A percentile compares a stretch with the other conserved stretches of the same genome.
Evolutionary conservation across 2,329 filamentous ascomycete genomes (phyloP).

Genomic region (Shiraia bambusicola): DNA sequence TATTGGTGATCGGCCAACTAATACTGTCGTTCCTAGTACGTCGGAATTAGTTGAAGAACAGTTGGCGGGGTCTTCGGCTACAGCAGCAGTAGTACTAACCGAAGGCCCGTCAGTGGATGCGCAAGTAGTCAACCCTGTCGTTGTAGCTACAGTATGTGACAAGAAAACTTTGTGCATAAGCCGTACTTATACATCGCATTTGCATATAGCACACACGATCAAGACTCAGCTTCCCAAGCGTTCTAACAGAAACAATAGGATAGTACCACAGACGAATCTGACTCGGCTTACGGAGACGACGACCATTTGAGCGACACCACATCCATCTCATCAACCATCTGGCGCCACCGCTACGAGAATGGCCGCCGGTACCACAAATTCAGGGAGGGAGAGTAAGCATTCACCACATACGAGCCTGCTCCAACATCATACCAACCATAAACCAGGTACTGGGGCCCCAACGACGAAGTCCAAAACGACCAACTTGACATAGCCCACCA

Average conservation of each 20-base stretch:
- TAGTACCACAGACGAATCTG: constrained; percentile 15
- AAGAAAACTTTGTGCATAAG: background rate
- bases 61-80: background rate
- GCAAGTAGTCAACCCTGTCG: constrained; percentile 13
- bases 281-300: constrained; percentile 29
- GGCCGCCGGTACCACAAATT: constrained; percentile 38
- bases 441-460: constrained; percentile 29
- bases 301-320: constrained; percentile 32
- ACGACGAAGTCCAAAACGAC: constrained; percentile 33
- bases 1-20: no score
- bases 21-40: no score
- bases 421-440: no score
- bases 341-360: constrained; percentile 34
- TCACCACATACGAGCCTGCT: no score
- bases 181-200: background rate
- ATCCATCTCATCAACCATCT: constrained; percentile 34
- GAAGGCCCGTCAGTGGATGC: constrained; percentile 9
- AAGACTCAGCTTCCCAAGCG: no score
- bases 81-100: background rate
- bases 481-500: constrained; percentile 33
- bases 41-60: background rate
- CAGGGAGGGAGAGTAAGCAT: constrained; percentile 23
- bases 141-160: constrained; percentile 8
- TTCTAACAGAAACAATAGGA: background rate
- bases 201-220: no score